A percentile compares a stretch with the other conserved stretches of the same genome.
phyloP scores from a whole-genome alignment of 2,329 filamentous ascomycete genomes.

The Metarhizium guizhouense region DNA sequence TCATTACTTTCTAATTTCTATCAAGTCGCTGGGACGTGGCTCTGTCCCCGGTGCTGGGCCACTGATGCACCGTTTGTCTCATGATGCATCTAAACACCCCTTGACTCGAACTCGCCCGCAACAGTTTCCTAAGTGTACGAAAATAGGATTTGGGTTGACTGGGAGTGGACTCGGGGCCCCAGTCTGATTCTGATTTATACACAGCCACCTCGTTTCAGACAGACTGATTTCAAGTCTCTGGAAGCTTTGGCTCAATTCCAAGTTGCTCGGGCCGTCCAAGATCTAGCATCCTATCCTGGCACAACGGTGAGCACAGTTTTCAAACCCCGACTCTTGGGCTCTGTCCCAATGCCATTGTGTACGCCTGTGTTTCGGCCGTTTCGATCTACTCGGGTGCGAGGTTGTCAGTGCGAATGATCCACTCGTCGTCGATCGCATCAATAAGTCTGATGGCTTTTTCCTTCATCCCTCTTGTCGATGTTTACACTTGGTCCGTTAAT shows the following conservation, averaged over 20 bases:
- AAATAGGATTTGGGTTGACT: conserved; percentile 5
- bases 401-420: conserved; percentile 10
- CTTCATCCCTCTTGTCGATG: conserved; percentile 1
- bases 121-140: not conserved
- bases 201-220: conserved; percentile 14
- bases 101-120: not conserved
- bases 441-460: conserved; percentile 5
- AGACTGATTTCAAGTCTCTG: conserved; percentile 5
- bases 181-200: conserved; percentile 6
- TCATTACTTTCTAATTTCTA: not conserved
- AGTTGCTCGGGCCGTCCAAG: conserved; percentile 12
- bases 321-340: conserved; percentile 2
- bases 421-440: conserved; percentile 7
- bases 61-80: conserved; percentile 12
- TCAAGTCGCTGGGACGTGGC: not conserved
- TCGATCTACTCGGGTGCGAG: conserved; percentile 10
- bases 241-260: conserved; percentile 6
- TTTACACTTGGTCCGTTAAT: not conserved
- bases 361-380: conserved; percentile 12
- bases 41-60: conserved; percentile 6
- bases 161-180: conserved; percentile 4
- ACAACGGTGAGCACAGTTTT: conserved; percentile 2
- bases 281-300: conserved; percentile 7
- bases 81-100: conserved; percentile 6
- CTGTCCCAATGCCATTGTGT: conserved; percentile 4